These are phyloP conservation scores for Apiospora malaysiana DNA, from an alignment of 2,329 filamentous ascomycete species.

Conservation along the genomic window DNA sequence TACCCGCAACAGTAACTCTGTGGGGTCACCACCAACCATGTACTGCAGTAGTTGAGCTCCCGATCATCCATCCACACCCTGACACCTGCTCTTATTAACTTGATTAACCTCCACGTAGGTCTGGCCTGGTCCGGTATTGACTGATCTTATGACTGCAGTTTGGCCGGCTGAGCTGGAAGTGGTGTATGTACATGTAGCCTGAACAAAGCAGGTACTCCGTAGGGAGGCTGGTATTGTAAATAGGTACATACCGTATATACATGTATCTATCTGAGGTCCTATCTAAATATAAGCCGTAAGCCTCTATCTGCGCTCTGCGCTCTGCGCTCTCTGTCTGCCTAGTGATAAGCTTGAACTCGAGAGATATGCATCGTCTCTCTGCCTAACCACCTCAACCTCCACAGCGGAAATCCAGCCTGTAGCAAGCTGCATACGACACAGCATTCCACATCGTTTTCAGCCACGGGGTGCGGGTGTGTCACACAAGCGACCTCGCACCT, in stretches of 20 bases:
- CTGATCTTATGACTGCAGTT: not conserved
- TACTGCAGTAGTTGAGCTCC: slow-evolving; percentile 8
- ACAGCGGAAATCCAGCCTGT: slow-evolving; percentile 7
- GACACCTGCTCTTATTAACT: not conserved
- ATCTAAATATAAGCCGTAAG: not conserved
- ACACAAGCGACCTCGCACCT: slow-evolving; percentile 7
- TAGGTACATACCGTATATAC: no score
- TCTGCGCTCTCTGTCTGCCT: slow-evolving; percentile 3
- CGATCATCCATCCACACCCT: slow-evolving; percentile 3
- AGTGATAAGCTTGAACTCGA: not conserved
- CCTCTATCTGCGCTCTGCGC: no score
- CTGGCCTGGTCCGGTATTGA: not conserved
- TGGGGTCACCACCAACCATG: slow-evolving; percentile 4
- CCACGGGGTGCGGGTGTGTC: not conserved
- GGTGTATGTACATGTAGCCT: not conserved
- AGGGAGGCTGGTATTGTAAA: no score
- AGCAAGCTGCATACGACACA: slow-evolving; percentile 4
- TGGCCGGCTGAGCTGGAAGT: not conserved
- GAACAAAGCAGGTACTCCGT: no score
- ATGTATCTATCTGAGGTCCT: no score
- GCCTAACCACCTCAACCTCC: slow-evolving; percentile 9
- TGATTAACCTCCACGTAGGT: not conserved
- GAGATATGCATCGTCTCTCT: not conserved
- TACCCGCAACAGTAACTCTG: slow-evolving; percentile 17
- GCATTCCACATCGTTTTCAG: slow-evolving; percentile 1